phyloP scores from a whole-genome alignment of 495 filamentous ascomycete species.

The Neurospora intermedia region DNA sequence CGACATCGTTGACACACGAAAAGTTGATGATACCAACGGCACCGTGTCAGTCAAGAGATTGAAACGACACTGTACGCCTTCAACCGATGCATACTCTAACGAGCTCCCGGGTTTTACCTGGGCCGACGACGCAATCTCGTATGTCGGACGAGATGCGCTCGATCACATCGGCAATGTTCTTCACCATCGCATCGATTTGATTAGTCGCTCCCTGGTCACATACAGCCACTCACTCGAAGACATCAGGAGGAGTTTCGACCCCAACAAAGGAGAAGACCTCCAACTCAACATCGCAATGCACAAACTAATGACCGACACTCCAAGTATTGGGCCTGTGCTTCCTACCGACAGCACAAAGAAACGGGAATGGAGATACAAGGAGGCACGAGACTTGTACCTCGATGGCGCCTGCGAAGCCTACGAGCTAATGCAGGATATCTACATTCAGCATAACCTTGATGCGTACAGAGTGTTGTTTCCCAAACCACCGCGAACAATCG shows the following conservation, averaged over 20 bases:
- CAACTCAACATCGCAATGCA: conserved; percentile 13
- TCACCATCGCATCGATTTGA: background rate
- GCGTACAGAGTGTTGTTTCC: background rate
- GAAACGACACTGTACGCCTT: conserved; percentile 11
- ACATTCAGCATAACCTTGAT: background rate
- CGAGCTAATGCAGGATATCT: background rate
- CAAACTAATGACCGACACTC: conserved; percentile 2
- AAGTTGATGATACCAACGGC: background rate
- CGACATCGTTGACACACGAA: conserved; percentile 13
- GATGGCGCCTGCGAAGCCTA: background rate
- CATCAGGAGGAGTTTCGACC: background rate
- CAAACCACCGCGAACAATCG: background rate
- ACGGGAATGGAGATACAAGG: background rate
- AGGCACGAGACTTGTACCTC: background rate
- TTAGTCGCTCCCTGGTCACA: conserved; percentile 1
- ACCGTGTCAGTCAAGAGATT: conserved; percentile 18
- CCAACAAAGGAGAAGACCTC: conserved; percentile 1
- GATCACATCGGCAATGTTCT: background rate
- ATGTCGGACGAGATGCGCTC: conserved; percentile 10
- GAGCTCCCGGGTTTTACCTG: conserved; percentile 5
- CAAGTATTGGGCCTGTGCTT: background rate
- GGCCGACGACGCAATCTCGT: conserved; percentile 6
- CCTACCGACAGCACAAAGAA: background rate
- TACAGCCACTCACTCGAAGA: conserved; percentile 4
- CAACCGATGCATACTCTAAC: background rate